Base-by-base conservation (phyloP, 2,329 filamentous ascomycete species). In the Sphaerulina musiva region DNA sequence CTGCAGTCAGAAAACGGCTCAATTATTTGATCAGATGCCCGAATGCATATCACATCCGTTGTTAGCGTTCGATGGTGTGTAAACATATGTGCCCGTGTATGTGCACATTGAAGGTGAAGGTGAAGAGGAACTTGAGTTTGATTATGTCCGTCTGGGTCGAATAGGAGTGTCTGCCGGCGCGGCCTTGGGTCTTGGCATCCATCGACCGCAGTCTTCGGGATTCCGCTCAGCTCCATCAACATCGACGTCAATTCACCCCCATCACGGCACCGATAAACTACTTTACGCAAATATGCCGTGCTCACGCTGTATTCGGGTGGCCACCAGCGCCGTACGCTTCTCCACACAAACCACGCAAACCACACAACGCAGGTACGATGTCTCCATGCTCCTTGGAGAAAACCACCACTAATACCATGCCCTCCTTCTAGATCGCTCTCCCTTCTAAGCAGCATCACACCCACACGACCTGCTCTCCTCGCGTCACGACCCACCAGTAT, bases 401-500 rank as follows among this genome's bases (percentile, higher is more conserved):
- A 17, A 32, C 41, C 23, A 17, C 32, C 10, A 38, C 48, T 51
- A n/a, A 51, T 11, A 44, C 17, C 9, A 1, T 29, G 5, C 26
- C 4, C 26, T 34, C 32, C 34, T 11, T 23, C 12, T 46, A 65
- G 63, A 57, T 55, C 57, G 5, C 58, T 64, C 52, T 56, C 56
- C 53, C 55, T 58, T 26, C 58, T 65, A 23, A 59, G 60, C 32
- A 49, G 53, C 17, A 4, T 29, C 26, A 50, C 57, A 4, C 58
- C 55, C 11, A 52, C 55, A 42, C 55, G 62, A 46, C 63, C 63
- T 9, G 56, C 51, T 23, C 51, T 55, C 6, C 39, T 47, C 0
- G 48, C 57, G 3, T 14, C 45, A 17, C 51, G 52, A 39, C 54
- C 57, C 56, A 39, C 53, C 60, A 23, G 51, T 55, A 45, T 50